Base-by-base conservation (phyloP, 345 rosid species). In the Salix udensis region DNA sequence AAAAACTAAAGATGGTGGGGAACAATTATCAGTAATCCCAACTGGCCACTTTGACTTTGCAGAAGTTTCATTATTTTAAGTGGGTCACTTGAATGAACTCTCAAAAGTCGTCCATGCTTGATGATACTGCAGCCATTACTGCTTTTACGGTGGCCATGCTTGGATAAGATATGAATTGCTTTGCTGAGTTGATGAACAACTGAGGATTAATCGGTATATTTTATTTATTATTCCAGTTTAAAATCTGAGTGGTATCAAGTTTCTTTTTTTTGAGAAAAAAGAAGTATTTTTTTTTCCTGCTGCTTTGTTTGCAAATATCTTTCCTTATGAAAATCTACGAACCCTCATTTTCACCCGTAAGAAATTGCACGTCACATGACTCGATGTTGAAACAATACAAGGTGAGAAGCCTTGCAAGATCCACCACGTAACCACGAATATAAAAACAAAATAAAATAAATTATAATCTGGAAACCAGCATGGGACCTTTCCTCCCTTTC, bases 391-490 rank as follows among this genome's bases (percentile, higher is more conserved):
- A 81, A 78, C 84, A 83, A 79, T 52, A 10, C 70, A 71, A 79
- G 85, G 78, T 67, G 74, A 77, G 75, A 75, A 82, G 53, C 80
- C 50, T 50, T 13, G 76, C 82, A 76, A 67, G 81, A 87, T 79
- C 90, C 88, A 82, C 82, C 74, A 23, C 36, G 52, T 11, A 14
- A 42, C 46, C 46, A 42, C 50, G 50, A 30, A 52, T n/a, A 72
- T 19, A 18, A 39, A 78, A 68, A 67, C 42, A 12, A 23, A 69
- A 37, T 5, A 79, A 66, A 62, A 23, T 62, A 23, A n/a, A 62
- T 2, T 36, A 34, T 34, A 34, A 65, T 70, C 18, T 73, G 42
- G 64, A 66, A 39, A 62, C 68, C 46, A 71, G 67, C 72, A 44
- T 71, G 55, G 24, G 42, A 67, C 67, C 84, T 52, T 69, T 36